phyloP scores from a whole-genome alignment of 352 stramenopile species.

The Globisporangium paroecandrum region DNA sequence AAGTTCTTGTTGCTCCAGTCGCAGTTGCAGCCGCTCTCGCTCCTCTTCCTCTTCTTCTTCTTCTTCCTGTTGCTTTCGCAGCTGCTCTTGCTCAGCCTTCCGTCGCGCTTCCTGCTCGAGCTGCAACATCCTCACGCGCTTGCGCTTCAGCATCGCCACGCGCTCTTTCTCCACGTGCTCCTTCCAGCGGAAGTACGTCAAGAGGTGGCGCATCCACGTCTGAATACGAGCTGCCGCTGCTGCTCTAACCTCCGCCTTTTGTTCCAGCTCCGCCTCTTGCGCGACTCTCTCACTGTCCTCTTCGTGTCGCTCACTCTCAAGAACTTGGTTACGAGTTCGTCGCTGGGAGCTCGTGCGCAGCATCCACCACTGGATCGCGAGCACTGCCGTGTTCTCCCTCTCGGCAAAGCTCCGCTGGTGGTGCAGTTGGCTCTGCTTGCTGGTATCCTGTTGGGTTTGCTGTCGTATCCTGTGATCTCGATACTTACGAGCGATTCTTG shows the following conservation, averaged over 20 bases:
- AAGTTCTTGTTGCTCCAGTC: conserved; percentile 12
- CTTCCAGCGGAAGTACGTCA: conserved; percentile 27
- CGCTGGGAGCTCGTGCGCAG: conserved; percentile 29
- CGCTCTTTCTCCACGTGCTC: conserved; percentile 17
- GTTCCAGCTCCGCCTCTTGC: conserved; percentile 2
- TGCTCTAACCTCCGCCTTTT: not conserved
- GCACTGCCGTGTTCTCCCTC: conserved; percentile 16
- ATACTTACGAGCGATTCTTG: conserved; percentile 31
- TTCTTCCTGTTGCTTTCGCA: conserved; percentile 10
- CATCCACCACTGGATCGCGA: conserved; percentile 46
- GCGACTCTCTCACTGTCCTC: not conserved
- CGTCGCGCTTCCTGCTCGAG: conserved; percentile 7
- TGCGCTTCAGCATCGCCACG: conserved; percentile 2
- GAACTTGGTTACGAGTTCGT: conserved; percentile 1
- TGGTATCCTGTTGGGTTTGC: conserved; percentile 3
- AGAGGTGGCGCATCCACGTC: conserved; percentile 26
- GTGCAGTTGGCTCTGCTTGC: conserved; percentile 2
- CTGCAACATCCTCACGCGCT: conserved; percentile 8
- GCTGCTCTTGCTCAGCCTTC: conserved; percentile 10
- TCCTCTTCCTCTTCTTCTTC: not conserved
- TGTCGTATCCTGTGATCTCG: conserved; percentile 24
- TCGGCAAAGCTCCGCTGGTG: conserved; percentile 14
- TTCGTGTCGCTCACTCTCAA: not conserved
- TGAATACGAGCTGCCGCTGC: conserved; percentile 10
- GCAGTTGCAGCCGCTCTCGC: conserved; percentile 1